Conservation (phyloP, 2,329 filamentous ascomycete genomes). For the Penicillium aurantiogriseum region DNA sequence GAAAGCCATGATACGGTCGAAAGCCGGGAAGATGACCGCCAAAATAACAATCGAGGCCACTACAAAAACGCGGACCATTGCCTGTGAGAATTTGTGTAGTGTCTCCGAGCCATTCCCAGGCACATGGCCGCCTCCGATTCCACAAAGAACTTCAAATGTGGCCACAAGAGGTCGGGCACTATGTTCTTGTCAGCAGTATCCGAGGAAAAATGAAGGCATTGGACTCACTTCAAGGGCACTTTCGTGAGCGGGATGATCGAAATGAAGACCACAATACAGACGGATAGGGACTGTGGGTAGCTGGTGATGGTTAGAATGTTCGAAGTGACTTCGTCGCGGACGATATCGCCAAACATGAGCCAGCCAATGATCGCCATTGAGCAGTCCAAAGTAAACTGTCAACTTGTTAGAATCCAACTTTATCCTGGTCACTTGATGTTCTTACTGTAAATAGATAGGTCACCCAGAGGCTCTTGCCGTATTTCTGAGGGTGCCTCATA, state of each 20-base stretch:
- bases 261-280: slow-evolving; percentile 81
- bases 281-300: slow-evolving; percentile 71
- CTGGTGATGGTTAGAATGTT: slow-evolving; percentile 75
- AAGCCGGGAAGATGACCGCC: slow-evolving; percentile 70
- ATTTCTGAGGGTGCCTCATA: slow-evolving; percentile 81
- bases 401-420: slow-evolving; percentile 12
- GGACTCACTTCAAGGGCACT: slow-evolving; percentile 71
- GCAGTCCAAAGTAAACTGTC: slow-evolving; percentile 72
- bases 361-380: slow-evolving; percentile 79
- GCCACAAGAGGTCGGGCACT: slow-evolving; percentile 79
- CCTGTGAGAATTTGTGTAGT: slow-evolving; percentile 59
- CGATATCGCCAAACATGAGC: slow-evolving; percentile 91
- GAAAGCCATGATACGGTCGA: slow-evolving; percentile 87
- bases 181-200: slow-evolving; percentile 22
- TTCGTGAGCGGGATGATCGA: slow-evolving; percentile 94
- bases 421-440: slow-evolving; percentile 9
- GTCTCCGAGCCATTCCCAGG: slow-evolving; percentile 39
- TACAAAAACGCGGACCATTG: slow-evolving; percentile 63
- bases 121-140: slow-evolving; percentile 59
- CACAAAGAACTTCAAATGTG: slow-evolving; percentile 76
- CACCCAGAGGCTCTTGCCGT: slow-evolving; percentile 68
- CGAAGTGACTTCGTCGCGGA: slow-evolving; percentile 83
- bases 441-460: slow-evolving; percentile 82
- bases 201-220: not conserved
- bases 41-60: slow-evolving; percentile 73